Evolutionary conservation across 768 basidiomycete species (phyloP), one percentile per base, ranked within the genome.

Genomic region (Cystobasidium onofrii): DNA sequence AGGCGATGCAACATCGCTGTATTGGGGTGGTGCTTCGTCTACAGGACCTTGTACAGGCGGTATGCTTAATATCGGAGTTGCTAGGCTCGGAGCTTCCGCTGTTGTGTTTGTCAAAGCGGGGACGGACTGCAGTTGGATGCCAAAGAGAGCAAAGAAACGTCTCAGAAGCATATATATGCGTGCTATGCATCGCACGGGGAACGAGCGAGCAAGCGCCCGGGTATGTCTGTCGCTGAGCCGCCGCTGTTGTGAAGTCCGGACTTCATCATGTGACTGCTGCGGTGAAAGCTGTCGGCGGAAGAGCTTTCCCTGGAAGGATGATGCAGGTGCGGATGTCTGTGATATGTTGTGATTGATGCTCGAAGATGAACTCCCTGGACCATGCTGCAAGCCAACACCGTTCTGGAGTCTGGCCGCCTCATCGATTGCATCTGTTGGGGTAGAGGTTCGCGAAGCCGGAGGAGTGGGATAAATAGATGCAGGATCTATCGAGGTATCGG

Each of bases 1-100:
- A 12, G 33, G 33, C n/a, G n/a, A 29, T 18, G 33, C 39, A 1
- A 62, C 70, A 36, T 52, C 31, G 15, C 17, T 39, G 36, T 72
- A 72, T n/a, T 64, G 52, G 66, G 70, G 70, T 25, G 70, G 66
- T 44, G 66, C 52, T 52, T 72, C 57, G 6, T 57, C 50, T n/a
- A n/a, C n/a, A 2, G 52, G 20, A 25, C 7, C 52, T 61, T 57
- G 27, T 27, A 33, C 23, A 67, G 52, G 70, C 25, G 39, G 25
- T 6, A 39, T 57, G 1, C 64, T 25, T 34, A 52, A 18, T n/a
- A 60, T 20, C 36, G 39, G 25, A 27, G 10, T 3, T 13, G 64
- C 10, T 10, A 36, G 23, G 44, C 50, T 39, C 52, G 55, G 15
- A 29, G 25, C 29, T 57, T 23, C 23, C 52, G 44, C 18, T 25